A percentile compares a stretch with the other conserved stretches of the same genome.
Conservation (phyloP, 306 rosid species). For the Rubus parviflorus region DNA sequence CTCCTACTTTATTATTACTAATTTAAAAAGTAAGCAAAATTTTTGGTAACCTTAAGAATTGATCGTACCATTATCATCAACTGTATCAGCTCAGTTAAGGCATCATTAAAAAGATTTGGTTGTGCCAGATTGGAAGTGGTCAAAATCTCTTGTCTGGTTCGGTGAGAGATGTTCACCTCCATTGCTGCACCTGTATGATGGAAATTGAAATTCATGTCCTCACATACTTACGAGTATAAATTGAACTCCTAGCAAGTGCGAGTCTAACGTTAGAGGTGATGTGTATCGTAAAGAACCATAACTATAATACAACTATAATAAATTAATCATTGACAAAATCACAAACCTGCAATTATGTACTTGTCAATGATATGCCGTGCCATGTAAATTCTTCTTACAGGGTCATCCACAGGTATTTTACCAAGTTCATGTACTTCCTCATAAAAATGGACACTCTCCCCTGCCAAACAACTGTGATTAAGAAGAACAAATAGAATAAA, state of each 20-base stretch:
- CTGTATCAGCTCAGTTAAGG: slow-evolving; percentile 69
- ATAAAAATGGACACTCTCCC: slow-evolving; percentile 90
- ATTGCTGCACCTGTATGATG: slow-evolving; percentile 61
- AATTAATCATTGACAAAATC: not conserved
- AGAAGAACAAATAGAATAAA: slow-evolving; percentile 17
- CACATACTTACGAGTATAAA: not conserved
- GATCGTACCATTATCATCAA: slow-evolving; percentile 68
- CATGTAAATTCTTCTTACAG: slow-evolving; percentile 93
- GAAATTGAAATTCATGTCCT: slow-evolving; percentile 12
- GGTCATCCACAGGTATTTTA: slow-evolving; percentile 74
- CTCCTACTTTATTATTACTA: not conserved
- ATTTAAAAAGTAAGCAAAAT: not conserved
- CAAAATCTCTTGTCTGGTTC: slow-evolving; percentile 80
- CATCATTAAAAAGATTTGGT: slow-evolving; percentile 63
- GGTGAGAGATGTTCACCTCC: slow-evolving; percentile 95
- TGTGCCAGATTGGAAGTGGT: slow-evolving; percentile 69
- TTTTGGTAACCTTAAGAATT: slow-evolving; percentile 10
- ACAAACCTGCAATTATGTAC: slow-evolving; percentile 80
- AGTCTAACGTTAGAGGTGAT: not conserved
- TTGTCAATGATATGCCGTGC: slow-evolving; percentile 89
- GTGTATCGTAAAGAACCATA: not conserved
- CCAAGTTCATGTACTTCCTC: slow-evolving; percentile 87
- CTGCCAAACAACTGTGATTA: slow-evolving; percentile 92
- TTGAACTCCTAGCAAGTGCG: not conserved
- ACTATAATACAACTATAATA: not conserved